Conservation (phyloP, 257 asterid species). For the Lantana camara region DNA sequence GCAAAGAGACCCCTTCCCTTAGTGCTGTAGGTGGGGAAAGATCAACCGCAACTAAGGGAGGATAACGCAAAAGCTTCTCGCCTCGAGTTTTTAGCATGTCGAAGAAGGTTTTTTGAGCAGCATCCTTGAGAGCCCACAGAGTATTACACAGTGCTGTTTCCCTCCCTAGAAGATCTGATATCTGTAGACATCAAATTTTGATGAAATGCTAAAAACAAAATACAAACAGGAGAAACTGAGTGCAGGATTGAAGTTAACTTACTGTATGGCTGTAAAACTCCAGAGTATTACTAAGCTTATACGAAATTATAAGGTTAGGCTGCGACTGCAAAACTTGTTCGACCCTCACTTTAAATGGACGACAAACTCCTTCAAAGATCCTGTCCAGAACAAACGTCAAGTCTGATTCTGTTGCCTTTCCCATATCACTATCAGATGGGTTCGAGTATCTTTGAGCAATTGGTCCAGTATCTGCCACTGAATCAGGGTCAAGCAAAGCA, state of each 20-base stretch:
- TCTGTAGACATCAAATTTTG: conserved; percentile 46
- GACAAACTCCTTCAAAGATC: conserved; percentile 97
- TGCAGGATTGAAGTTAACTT: conserved; percentile 41
- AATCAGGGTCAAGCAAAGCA: conserved; percentile 93
- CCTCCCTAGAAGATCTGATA: conserved; percentile 88
- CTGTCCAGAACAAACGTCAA: conserved; percentile 91
- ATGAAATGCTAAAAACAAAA: conserved; percentile 20
- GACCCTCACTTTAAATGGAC: conserved; percentile 97
- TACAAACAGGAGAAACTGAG: conserved; percentile 16
- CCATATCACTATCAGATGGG: conserved; percentile 50
- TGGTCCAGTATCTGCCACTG: conserved; percentile 66
- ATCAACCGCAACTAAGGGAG: conserved; percentile 90
- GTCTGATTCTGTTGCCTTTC: conserved; percentile 76
- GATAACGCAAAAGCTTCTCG: conserved; percentile 92
- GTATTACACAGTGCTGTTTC: conserved; percentile 91
- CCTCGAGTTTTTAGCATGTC: conserved; percentile 91
- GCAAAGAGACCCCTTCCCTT: conserved; percentile 83
- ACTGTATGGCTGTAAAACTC: conserved; percentile 96
- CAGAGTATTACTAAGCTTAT: conserved; percentile 88
- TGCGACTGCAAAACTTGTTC: conserved; percentile 99
- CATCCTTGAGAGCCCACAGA: conserved; percentile 93
- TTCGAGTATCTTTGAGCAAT: conserved; percentile 61
- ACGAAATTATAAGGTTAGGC: conserved; percentile 81
- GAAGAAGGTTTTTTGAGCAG: conserved; percentile 86
- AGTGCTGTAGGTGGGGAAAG: conserved; percentile 94